Evolutionary conservation across 176 grass and related monocot species (phyloP), one percentile per base, ranked within the genome.

Genomic region (Bonia amplexicaulis): DNA sequence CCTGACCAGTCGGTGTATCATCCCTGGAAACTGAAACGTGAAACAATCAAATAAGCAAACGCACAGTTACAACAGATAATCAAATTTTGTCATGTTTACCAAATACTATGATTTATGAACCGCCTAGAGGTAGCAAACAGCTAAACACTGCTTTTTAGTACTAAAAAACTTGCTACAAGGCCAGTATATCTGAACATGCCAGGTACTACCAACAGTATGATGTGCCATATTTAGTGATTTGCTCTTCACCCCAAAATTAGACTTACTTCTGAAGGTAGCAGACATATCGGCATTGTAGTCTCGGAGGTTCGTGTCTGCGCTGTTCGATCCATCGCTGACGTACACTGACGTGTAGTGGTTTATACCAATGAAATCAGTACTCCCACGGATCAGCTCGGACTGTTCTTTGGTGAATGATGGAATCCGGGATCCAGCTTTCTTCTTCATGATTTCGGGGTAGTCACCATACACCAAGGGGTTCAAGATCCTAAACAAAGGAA

Each of bases 391-490:
- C 17, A 91, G 63, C 46, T 90, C 79, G 0, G 91, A 91, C 27
- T 97, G 92, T 1, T 84, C 16, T 14, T 90, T 46, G 26, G 69
- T 95, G 85, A 97, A 97, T 1, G 74, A 86, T 9, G 92, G 95
- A 9, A 97, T 86, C 55, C 92, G 76, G 13, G 90, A 86, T 0
- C 85, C 92, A 1, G 68, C 87, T 22, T 48, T 77, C 87, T 82
- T 71, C 89, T 91, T 94, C 95, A 97, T 94, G 47, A 93, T 74
- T 23, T 83, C 66, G 10, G 95, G 95, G 37, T 97, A 97, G 40
- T 95, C 91, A 78, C 95, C 95, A 27, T 88, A 78, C 9, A 97
- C 92, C 70, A 97, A 78, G 17, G 95, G 95, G 33, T 93, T 73
- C 67, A 88, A 19, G 44, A 93, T 81, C 89, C 95, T 93, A 23